Conservation (phyloP, 2,329 filamentous ascomycete genomes). For the Zymoseptoria passerinii region DNA sequence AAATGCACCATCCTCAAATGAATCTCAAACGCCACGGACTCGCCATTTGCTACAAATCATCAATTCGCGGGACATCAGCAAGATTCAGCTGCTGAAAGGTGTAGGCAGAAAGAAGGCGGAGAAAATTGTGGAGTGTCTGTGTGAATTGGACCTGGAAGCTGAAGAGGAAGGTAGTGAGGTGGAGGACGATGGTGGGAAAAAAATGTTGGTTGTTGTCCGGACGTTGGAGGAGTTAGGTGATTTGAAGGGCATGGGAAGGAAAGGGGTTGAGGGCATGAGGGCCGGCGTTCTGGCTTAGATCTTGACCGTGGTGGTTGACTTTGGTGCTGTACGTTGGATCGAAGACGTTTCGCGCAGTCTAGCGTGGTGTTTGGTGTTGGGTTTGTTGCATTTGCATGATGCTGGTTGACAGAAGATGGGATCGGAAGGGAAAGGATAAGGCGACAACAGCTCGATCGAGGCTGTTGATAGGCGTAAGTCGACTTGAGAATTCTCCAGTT, state of each 20-base stretch:
- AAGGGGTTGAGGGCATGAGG: conserved; percentile 46
- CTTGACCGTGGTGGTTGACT: neutral
- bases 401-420: neutral
- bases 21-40: conserved; percentile 48
- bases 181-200: conserved; percentile 39
- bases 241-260: conserved; percentile 42
- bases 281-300: conserved; percentile 27
- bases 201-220: conserved; percentile 32
- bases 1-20: conserved; percentile 26
- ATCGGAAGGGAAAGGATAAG: neutral
- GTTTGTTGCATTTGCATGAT: neutral
- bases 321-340: neutral
- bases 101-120: conserved; percentile 65
- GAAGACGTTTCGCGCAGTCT: neutral
- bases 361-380: neutral
- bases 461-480: too few species aligned
- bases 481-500: too few species aligned
- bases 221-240: conserved; percentile 38
- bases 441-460: too few species aligned
- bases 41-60: conserved; percentile 59
- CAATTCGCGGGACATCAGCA: conserved; percentile 60
- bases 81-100: conserved; percentile 60
- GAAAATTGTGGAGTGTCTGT: conserved; percentile 41
- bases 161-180: conserved; percentile 32
- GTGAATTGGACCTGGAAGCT: conserved; percentile 37